Conservation (phyloP, 805 yeast genomes). For the Kurtzmaniella fragi region DNA sequence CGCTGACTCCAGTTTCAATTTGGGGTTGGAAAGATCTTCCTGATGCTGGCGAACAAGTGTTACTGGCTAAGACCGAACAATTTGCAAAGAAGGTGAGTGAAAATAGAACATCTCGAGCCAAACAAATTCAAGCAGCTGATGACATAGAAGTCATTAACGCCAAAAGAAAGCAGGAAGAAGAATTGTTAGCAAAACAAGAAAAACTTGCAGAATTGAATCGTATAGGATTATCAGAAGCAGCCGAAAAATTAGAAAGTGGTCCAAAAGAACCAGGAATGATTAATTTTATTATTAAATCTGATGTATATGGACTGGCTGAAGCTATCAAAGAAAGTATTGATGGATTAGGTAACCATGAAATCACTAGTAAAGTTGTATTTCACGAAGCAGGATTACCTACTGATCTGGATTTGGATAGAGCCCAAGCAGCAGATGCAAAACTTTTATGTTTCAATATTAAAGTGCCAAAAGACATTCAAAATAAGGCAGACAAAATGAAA, state of each 20-base stretch:
- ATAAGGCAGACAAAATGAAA: conserved; percentile 51
- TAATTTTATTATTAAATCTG: conserved; percentile 77
- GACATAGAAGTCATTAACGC: conserved; percentile 71
- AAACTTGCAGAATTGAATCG: conserved; percentile 52
- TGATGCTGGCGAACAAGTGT: conserved; percentile 79
- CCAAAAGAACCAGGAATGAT: conserved; percentile 12
- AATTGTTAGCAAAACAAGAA: conserved; percentile 48
- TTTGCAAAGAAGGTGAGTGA: conserved; percentile 70
- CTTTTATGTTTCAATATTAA: conserved; percentile 76
- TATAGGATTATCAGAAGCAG: conserved; percentile 47
- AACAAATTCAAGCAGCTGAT: conserved; percentile 50
- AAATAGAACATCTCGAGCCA: conserved; percentile 54
- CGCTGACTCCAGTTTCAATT: conserved; percentile 86
- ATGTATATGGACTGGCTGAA: conserved; percentile 92
- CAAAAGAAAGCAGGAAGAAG: conserved; percentile 50
- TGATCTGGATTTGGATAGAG: conserved; percentile 37
- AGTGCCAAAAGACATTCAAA: conserved; percentile 57
- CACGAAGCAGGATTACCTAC: conserved; percentile 77
- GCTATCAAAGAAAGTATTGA: conserved; percentile 81
- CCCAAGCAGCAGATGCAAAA: conserved; percentile 47
- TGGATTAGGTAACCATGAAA: conserved; percentile 84
- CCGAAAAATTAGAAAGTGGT: conserved; percentile 20
- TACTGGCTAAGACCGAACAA: conserved; percentile 72
- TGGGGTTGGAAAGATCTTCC: conserved; percentile 95
- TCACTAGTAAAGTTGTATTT: conserved; percentile 60